A percentile compares a stretch with the other conserved stretches of the same genome.
Conservation (phyloP, 2,329 filamentous ascomycete genomes). For the Neonectria faginata region DNA sequence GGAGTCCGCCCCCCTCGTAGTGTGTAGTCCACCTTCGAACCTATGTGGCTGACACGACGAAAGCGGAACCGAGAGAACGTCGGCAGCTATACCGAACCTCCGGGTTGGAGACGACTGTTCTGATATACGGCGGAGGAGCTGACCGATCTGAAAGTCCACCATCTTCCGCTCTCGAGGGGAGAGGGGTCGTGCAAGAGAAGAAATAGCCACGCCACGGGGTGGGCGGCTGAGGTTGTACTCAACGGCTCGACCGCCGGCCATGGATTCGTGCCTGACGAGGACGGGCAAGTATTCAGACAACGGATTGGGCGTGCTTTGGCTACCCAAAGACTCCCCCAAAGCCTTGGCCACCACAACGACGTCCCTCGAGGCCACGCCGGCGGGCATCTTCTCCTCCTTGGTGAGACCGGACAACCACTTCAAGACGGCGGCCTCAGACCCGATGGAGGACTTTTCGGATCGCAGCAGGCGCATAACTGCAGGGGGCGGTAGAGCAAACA, state of each 20-base stretch:
- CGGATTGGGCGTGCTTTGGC: slow-evolving; percentile 14
- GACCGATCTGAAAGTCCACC: slow-evolving; percentile 62
- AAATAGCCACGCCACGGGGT: slow-evolving; percentile 53
- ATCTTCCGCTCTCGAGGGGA: slow-evolving; percentile 49
- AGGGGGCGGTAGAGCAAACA: slow-evolving; percentile 58
- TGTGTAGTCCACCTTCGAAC: slow-evolving; percentile 41
- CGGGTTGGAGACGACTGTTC: slow-evolving; percentile 58
- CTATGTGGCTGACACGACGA: slow-evolving; percentile 32
- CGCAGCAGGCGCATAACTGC: slow-evolving; percentile 59
- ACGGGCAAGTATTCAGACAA: slow-evolving; percentile 54
- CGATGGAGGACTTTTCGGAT: slow-evolving; percentile 58
- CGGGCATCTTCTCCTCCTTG: slow-evolving; percentile 29
- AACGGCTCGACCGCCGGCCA: slow-evolving; percentile 45
- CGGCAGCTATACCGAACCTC: slow-evolving; percentile 57
- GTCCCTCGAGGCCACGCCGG: slow-evolving; percentile 13
- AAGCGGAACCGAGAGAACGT: slow-evolving; percentile 42
- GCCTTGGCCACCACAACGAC: slow-evolving; percentile 14
- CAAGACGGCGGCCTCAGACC: slow-evolving; percentile 59
- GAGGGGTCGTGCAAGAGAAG: slow-evolving; percentile 50
- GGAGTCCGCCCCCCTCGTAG: slow-evolving; percentile 48
- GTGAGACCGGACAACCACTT: slow-evolving; percentile 55
- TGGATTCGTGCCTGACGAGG: slow-evolving; percentile 54
- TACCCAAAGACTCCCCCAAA: background rate
- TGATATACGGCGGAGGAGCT: slow-evolving; percentile 59
- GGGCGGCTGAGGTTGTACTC: slow-evolving; percentile 59